Percentiles rank a stretch among this genome's conserved stretches.
Conservation (phyloP, 2,329 filamentous ascomycete genomes). For the Pseudogymnoascus sp. region DNA sequence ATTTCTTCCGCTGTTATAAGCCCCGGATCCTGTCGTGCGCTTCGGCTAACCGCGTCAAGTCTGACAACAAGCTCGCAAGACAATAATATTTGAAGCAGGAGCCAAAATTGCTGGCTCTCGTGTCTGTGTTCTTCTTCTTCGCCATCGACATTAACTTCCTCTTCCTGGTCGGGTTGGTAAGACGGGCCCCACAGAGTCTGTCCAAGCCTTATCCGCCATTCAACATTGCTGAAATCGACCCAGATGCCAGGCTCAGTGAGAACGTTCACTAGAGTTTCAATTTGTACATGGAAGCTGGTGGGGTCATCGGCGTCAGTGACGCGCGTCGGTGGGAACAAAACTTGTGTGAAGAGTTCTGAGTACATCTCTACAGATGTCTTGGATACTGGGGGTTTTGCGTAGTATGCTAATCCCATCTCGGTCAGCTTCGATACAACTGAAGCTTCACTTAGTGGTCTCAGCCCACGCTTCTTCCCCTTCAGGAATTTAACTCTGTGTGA, state of each 20-base stretch:
- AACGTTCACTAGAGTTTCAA: slow-evolving; percentile 57
- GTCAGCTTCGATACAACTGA: slow-evolving; percentile 49
- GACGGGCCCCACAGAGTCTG: slow-evolving; percentile 59
- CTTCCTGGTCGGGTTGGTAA: slow-evolving; percentile 40
- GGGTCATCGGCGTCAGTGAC: slow-evolving; percentile 50
- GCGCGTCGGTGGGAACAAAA: slow-evolving; percentile 48
- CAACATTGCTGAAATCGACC: slow-evolving; percentile 66
- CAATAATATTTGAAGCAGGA: slow-evolving; percentile 56
- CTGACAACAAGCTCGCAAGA: slow-evolving; percentile 57
- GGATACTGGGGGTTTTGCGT: slow-evolving; percentile 37
- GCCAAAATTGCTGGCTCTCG: slow-evolving; percentile 56
- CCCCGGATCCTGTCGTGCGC: slow-evolving; percentile 45
- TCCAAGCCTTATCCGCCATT: slow-evolving; percentile 65
- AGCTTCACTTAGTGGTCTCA: slow-evolving; percentile 49
- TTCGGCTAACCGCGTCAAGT: slow-evolving; percentile 53
- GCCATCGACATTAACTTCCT: slow-evolving; percentile 43
- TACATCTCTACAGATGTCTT: slow-evolving; percentile 49
- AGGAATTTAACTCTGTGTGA: slow-evolving; percentile 20
- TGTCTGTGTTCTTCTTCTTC: slow-evolving; percentile 30
- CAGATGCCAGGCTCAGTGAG: slow-evolving; percentile 58
- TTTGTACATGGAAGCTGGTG: slow-evolving; percentile 59
- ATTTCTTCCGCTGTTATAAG: slow-evolving; percentile 47
- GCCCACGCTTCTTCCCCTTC: slow-evolving; percentile 28
- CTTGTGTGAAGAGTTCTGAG: slow-evolving; percentile 51
- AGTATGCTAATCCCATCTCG: slow-evolving; percentile 44